Evolutionary conservation across 139 green algal genomes (phyloP).

Genomic region (Tetraselmis striata): DNA sequence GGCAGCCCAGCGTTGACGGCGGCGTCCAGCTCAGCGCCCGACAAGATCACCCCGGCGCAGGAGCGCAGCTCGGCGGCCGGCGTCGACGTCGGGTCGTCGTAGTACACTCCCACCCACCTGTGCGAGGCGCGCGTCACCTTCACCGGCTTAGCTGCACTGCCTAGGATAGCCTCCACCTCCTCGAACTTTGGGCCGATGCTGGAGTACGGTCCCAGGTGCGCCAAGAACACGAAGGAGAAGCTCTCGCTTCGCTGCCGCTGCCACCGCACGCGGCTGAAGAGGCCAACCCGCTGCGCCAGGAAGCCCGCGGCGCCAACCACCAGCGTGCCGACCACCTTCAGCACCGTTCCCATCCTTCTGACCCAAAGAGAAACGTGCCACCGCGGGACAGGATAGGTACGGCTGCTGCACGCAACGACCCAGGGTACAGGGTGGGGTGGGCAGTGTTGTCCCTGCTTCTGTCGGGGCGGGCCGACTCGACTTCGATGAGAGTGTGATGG

Average conservation of each 20-base stretch:
- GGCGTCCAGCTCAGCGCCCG: not conserved
- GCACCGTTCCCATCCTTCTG: too few species aligned
- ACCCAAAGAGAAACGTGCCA: too few species aligned
- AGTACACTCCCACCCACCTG: not conserved
- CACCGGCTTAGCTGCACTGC: not conserved
- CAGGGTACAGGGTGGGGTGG: too few species aligned
- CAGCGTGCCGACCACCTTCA: not conserved
- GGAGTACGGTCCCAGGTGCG: not conserved
- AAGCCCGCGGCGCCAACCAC: not conserved
- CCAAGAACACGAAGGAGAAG: not conserved
- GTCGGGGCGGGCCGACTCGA: too few species aligned
- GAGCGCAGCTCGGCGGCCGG: not conserved
- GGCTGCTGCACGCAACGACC: too few species aligned
- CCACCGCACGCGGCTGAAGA: not conserved
- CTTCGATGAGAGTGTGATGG: too few species aligned
- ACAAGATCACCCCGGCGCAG: not conserved
- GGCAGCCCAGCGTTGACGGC: not conserved
- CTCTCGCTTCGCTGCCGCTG: not conserved
- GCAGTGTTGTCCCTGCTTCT: too few species aligned
- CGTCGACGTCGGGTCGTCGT: not conserved
- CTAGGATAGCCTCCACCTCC: not conserved
- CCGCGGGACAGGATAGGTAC: too few species aligned
- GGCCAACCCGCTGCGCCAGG: not conserved
- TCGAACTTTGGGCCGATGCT: not conserved
- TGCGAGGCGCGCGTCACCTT: not conserved